Evolutionary conservation across 257 asterid genomes (phyloP).

Genomic region (Avicennia marina): DNA sequence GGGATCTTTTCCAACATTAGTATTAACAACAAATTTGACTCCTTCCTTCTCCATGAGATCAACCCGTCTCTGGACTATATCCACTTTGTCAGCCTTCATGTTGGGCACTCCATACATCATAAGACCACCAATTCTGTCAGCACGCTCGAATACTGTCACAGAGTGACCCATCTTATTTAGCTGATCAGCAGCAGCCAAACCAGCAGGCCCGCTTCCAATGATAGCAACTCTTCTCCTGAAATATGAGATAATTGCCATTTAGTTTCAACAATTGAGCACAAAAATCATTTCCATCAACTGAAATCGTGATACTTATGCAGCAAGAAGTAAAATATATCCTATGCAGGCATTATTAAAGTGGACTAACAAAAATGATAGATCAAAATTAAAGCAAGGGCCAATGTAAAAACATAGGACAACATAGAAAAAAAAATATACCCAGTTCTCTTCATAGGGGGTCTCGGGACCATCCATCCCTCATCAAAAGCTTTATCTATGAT

Average conservation of each 20-base stretch:
- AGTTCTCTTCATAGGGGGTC: conserved; percentile 83
- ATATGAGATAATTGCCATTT: not conserved
- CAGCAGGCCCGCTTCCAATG: conserved; percentile 97
- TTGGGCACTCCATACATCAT: conserved; percentile 99
- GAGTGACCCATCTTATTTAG: conserved; percentile 82
- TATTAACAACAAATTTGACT: conserved; percentile 75
- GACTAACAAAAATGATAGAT: no score
- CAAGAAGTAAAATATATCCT: no score
- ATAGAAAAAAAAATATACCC: conserved; percentile 42
- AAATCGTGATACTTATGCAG: not conserved
- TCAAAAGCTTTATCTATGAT: conserved; percentile 94
- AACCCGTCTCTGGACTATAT: conserved; percentile 88
- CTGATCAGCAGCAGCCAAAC: conserved; percentile 99
- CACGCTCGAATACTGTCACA: conserved; percentile 90
- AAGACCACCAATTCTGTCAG: conserved; percentile 97
- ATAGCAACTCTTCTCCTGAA: conserved; percentile 84
- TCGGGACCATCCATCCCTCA: conserved; percentile 99
- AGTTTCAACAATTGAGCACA: not conserved
- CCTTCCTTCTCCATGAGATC: conserved; percentile 95
- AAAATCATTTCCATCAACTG: not conserved
- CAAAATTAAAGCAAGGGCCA: not conserved
- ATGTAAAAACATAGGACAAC: not conserved
- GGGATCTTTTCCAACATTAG: conserved; percentile 80
- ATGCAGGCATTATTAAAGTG: no score
- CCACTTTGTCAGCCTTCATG: conserved; percentile 93